Percentiles rank a stretch among this genome's conserved stretches.
Evolutionary conservation across 108 stramenopile genomes (phyloP).

Genomic region (Skeletonema potamos): DNA sequence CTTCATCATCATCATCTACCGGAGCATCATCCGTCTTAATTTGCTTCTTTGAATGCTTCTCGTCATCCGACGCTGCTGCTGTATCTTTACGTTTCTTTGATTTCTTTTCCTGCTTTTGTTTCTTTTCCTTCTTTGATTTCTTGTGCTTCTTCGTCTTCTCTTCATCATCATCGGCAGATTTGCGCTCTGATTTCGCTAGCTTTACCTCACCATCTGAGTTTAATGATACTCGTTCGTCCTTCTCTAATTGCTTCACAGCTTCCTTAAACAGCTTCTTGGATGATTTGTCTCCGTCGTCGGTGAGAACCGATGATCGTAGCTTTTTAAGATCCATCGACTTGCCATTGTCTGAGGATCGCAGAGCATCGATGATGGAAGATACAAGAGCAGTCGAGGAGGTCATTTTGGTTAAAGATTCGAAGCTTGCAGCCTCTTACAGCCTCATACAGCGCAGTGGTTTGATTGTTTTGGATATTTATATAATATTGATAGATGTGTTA

Average conservation of each 20-base stretch:
- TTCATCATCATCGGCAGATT: background rate
- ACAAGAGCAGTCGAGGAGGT: constrained; percentile 5
- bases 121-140: constrained; percentile 42
- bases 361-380: constrained; percentile 20
- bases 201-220: constrained; percentile 68
- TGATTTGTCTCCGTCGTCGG: constrained; percentile 55
- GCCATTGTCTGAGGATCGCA: constrained; percentile 36
- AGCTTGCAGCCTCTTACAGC: background rate
- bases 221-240: constrained; percentile 53
- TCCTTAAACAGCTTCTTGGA: constrained; percentile 84
- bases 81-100: constrained; percentile 7
- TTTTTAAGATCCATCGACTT: constrained; percentile 48
- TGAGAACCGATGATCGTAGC: constrained; percentile 34
- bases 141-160: constrained; percentile 51
- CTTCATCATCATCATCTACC: constrained; percentile 8
- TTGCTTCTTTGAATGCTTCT: constrained; percentile 6
- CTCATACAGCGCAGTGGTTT: no score
- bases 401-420: background rate
- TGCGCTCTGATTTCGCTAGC: constrained; percentile 49
- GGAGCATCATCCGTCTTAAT: background rate
- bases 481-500: no score
- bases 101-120: constrained; percentile 29
- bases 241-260: constrained; percentile 60
- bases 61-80: constrained; percentile 7
- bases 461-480: no score